Evolutionary conservation across 2,329 filamentous ascomycete genomes (phyloP).

Genomic region (Fusarium buxicola): DNA sequence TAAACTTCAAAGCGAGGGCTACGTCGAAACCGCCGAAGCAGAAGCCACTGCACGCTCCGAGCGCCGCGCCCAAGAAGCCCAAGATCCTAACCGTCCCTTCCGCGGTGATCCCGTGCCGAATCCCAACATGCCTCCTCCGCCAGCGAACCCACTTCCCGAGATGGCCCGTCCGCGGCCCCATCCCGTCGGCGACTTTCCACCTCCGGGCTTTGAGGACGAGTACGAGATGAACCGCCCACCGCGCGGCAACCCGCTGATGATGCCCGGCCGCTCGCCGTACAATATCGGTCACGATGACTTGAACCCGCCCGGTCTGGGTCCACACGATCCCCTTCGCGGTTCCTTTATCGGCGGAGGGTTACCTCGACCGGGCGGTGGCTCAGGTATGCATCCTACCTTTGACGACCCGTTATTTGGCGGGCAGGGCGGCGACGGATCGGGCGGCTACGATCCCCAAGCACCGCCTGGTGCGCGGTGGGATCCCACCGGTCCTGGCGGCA

Average conservation of each 20-base stretch:
- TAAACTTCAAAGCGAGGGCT: slow-evolving; percentile 80
- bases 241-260: slow-evolving; percentile 45
- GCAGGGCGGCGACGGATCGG: slow-evolving; percentile 50
- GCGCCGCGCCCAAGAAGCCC: slow-evolving; percentile 56
- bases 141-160: slow-evolving; percentile 72
- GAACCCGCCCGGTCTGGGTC: slow-evolving; percentile 86
- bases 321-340: slow-evolving; percentile 81
- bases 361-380: slow-evolving; percentile 68
- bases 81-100: slow-evolving; percentile 48
- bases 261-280: slow-evolving; percentile 66
- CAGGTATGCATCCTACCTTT: slow-evolving; percentile 96
- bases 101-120: slow-evolving; percentile 63
- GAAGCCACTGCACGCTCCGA: slow-evolving; percentile 56
- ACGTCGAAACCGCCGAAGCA: slow-evolving; percentile 70
- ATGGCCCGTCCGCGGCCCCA: slow-evolving; percentile 67
- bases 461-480: slow-evolving; percentile 95
- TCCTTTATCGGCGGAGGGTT: slow-evolving; percentile 73
- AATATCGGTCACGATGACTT: slow-evolving; percentile 88
- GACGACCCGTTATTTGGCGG: slow-evolving; percentile 84
- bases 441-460: slow-evolving; percentile 70
- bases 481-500: slow-evolving; percentile 78
- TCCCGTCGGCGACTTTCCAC: slow-evolving; percentile 80
- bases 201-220: slow-evolving; percentile 94
- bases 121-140: slow-evolving; percentile 71
- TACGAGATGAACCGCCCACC: slow-evolving; percentile 79